A percentile compares a stretch with the other conserved stretches of the same genome.
phyloP scores from a whole-genome alignment of 106 monocot genomes.

The Platanthera zijinensis region DNA sequence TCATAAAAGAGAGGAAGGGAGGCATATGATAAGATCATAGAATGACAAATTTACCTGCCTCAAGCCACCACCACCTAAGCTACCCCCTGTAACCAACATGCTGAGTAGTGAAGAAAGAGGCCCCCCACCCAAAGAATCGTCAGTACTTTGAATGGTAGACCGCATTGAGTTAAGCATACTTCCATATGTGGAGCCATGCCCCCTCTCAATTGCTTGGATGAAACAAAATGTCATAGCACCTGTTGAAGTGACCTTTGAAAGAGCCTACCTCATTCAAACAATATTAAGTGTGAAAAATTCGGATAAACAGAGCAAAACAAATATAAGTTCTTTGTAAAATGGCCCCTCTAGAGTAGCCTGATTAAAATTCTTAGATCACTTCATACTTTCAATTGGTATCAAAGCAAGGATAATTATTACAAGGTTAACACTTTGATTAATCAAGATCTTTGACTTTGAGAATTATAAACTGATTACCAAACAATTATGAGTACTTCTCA shows the following conservation, averaged over 20 bases:
- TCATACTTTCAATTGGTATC: too few relatives aligned
- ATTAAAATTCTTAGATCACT: too few relatives aligned
- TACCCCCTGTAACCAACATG: conserved; percentile 77
- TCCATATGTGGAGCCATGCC: conserved; percentile 74
- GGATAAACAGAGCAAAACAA: not conserved
- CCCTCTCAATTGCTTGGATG: conserved; percentile 78
- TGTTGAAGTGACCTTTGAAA: conserved; percentile 62
- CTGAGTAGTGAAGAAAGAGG: conserved; percentile 46
- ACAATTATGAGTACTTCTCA: too few relatives aligned
- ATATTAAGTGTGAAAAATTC: not conserved
- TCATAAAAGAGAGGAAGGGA: not conserved
- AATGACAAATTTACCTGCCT: conserved; percentile 41
- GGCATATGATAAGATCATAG: not conserved
- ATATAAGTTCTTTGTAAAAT: too few relatives aligned
- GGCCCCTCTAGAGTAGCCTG: too few relatives aligned
- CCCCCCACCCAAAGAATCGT: conserved; percentile 24
- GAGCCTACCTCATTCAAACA: conserved; percentile 37
- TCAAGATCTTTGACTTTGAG: too few relatives aligned
- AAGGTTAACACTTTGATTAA: too few relatives aligned
- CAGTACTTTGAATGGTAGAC: conserved; percentile 46
- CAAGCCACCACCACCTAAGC: conserved; percentile 35
- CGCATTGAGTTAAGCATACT: conserved; percentile 74
- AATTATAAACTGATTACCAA: too few relatives aligned
- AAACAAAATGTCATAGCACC: conserved; percentile 95
- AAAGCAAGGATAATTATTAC: too few relatives aligned